Percentiles rank a stretch among this genome's conserved stretches.
Evolutionary conservation across 2,329 filamentous ascomycete genomes (phyloP).

Genomic region (Penicillium sp.): DNA sequence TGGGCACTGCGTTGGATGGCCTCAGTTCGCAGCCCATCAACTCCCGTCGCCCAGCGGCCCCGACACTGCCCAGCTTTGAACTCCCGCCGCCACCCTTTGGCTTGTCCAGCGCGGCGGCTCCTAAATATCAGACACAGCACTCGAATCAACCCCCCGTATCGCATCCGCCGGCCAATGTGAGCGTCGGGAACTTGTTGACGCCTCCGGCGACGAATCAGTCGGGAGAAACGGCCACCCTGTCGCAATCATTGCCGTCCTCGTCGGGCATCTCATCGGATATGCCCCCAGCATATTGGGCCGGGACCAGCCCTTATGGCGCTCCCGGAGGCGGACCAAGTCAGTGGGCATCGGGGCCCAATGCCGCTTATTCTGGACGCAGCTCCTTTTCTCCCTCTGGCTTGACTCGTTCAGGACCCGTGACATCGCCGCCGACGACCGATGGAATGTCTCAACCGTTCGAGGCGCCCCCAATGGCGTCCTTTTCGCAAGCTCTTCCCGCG

Average conservation of each 20-base stretch:
- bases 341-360: conserved; percentile 47
- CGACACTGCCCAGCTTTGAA: conserved; percentile 69
- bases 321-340: background rate
- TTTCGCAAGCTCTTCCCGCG: conserved; percentile 62
- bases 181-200: conserved; percentile 65
- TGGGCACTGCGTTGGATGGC: conserved; percentile 64
- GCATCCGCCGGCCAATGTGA: conserved; percentile 54
- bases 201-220: conserved; percentile 62
- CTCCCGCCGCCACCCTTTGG: conserved; percentile 63
- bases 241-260: conserved; percentile 60
- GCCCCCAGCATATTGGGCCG: conserved; percentile 64
- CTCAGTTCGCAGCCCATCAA: conserved; percentile 69
- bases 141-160: conserved; percentile 35
- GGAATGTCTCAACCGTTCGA: conserved; percentile 71
- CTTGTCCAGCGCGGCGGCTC: conserved; percentile 48
- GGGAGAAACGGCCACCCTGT: conserved; percentile 49
- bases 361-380: conserved; percentile 51
- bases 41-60: conserved; percentile 70
- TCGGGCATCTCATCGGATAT: conserved; percentile 36
- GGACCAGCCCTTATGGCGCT: conserved; percentile 58
- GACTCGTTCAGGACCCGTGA: conserved; percentile 54
- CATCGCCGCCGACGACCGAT: conserved; percentile 65
- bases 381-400: conserved; percentile 62
- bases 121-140: conserved; percentile 54
- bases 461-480: conserved; percentile 64